Evolutionary conservation across 176 grass and related monocot species (phyloP), one percentile per base, ranked within the genome.

Genomic region (Cenchrus fungigraminus): DNA sequence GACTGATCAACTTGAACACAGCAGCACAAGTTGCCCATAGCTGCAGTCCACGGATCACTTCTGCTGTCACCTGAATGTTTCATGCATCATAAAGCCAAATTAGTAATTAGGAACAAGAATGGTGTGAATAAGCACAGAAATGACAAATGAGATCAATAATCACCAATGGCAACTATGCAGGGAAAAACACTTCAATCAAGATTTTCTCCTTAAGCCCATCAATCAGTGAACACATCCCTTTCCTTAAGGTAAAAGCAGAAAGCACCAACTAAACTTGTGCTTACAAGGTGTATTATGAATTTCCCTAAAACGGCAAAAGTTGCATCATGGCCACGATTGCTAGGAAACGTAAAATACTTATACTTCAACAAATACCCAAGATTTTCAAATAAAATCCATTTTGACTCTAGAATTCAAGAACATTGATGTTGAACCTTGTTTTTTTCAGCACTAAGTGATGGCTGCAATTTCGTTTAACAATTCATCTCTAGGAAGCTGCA

Each of bases 1-100:
- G 91, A 92, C 70, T 90, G 87, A 57, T 90, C 91, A 55, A 92
- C 92, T 69, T 94, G 79, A 79, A 94, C 92, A 63, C 92, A 94
- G 56, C 89, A 86, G 12, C 65, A 60, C 80, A 91, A 86, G 83
- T 94, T 94, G 79, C 92, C 92, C 92, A 94, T 94, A 59, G 31
- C 47, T 65, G 49, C 49, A 77, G 77, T 69, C 12, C 37, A 40
- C 37, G 4, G 78, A 77, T 82, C 73, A 19, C 88, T 78, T 72
- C 37, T 40, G 37, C 40, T 12, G 22, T 25, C 37, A 78, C 65
- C 88, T 90, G 79, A 73, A 86, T 16, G 71, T 65, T 82, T 44
- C 55, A 82, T 29, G 28, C 8, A 73, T 17, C 56, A 90, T 78
- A n/a, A 86, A 68, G 46, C 22, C 37, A 11, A 63, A 6, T 65